Evolutionary conservation across 768 basidiomycete genomes (phyloP).

Genomic region (Podaxis sp.): DNA sequence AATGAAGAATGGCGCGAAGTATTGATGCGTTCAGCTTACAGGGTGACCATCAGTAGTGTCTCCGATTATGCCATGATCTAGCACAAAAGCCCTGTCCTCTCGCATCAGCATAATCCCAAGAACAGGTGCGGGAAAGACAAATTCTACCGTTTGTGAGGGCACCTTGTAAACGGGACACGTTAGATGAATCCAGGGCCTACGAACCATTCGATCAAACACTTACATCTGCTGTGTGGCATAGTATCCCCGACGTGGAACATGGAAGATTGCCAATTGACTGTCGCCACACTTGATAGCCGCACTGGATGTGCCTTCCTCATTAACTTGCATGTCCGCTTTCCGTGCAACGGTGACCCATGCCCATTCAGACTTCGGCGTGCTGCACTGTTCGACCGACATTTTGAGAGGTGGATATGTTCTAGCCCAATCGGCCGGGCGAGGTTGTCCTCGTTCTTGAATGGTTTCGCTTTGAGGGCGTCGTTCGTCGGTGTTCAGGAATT

Average conservation of each 20-base stretch:
- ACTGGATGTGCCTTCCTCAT: constrained; percentile 42
- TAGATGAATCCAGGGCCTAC: background rate
- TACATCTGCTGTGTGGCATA: constrained; percentile 68
- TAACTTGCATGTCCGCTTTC: constrained; percentile 43
- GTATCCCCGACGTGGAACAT: constrained; percentile 51
- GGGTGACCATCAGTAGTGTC: constrained; percentile 53
- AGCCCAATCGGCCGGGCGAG: constrained; percentile 66
- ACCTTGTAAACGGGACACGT: constrained; percentile 17
- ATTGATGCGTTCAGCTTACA: constrained; percentile 27
- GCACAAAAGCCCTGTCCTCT: constrained; percentile 47
- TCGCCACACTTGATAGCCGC: constrained; percentile 56
- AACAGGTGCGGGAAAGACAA: no score
- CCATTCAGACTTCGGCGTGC: constrained; percentile 48
- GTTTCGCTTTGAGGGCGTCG: constrained; percentile 40
- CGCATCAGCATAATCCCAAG: no score
- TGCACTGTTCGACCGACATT: constrained; percentile 32
- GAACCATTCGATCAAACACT: background rate
- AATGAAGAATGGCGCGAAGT: no score
- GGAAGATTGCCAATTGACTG: constrained; percentile 65
- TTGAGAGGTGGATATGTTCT: constrained; percentile 47
- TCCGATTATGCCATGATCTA: constrained; percentile 66
- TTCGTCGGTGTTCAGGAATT: constrained; percentile 64
- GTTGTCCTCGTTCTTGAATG: constrained; percentile 57
- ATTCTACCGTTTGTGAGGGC: constrained; percentile 33
- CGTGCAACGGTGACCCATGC: constrained; percentile 48